Percentiles rank a stretch among this genome's conserved stretches.
Conservation (phyloP, 495 filamentous ascomycete species). For the Haplographium delicatum region DNA sequence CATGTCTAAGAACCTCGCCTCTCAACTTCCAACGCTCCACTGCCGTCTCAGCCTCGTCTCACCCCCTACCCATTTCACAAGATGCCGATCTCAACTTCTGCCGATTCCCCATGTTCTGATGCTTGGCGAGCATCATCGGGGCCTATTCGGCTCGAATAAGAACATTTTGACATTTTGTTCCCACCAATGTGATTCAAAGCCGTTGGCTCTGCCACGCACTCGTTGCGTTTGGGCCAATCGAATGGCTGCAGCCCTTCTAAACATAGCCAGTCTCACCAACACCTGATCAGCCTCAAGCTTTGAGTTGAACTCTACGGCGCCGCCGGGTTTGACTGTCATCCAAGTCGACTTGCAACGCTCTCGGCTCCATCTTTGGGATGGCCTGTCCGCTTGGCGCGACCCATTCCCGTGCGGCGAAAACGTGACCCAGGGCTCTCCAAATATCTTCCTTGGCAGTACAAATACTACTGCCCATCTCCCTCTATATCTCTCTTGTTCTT, state of each 20-base stretch:
- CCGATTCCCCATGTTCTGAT: neutral
- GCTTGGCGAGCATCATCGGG: neutral
- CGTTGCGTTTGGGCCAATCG: too few relatives aligned
- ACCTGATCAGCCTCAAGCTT: constrained; percentile 5
- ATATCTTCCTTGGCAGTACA: constrained; percentile 28
- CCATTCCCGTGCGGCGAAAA: neutral
- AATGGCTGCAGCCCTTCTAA: too few relatives aligned
- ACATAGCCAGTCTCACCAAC: constrained; percentile 14
- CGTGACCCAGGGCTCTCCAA: neutral
- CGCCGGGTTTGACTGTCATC: neutral
- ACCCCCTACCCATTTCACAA: neutral
- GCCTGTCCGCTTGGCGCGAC: neutral
- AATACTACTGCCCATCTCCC: constrained; percentile 27
- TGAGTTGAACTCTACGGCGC: neutral
- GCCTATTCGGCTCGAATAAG: neutral
- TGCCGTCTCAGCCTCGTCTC: constrained; percentile 20
- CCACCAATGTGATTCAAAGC: neutral
- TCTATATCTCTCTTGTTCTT: constrained; percentile 16
- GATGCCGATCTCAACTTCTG: neutral
- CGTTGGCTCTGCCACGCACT: too few relatives aligned
- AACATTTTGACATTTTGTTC: neutral
- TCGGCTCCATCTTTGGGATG: constrained; percentile 6
- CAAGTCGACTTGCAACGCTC: constrained; percentile 9
- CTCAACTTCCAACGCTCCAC: neutral
- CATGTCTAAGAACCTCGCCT: neutral